Conservation (phyloP, 2,329 filamentous ascomycete genomes). For the Pseudogymnoascus sp. region DNA sequence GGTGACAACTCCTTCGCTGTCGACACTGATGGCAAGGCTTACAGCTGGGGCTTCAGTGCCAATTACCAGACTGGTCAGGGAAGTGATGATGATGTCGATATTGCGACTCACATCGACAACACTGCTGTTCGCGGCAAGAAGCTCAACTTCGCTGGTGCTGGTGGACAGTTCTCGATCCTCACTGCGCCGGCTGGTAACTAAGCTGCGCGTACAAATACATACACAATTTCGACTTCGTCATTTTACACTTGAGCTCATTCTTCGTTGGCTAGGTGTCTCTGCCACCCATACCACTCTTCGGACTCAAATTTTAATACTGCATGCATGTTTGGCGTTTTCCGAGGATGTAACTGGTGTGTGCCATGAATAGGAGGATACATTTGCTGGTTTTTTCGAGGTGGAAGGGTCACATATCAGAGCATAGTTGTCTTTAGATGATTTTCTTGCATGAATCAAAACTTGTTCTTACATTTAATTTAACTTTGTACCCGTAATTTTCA, state of each 20-base stretch:
- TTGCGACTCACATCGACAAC: constrained; percentile 77
- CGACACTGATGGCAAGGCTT: constrained; percentile 61
- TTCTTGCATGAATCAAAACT: constrained; percentile 8
- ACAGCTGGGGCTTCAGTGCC: constrained; percentile 73
- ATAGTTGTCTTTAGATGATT: background rate
- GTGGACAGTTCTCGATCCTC: constrained; percentile 75
- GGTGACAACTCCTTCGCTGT: constrained; percentile 71
- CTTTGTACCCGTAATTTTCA: constrained; percentile 8
- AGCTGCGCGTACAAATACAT: background rate
- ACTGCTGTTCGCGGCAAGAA: constrained; percentile 70
- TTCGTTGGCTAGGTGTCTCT: background rate
- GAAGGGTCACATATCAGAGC: background rate
- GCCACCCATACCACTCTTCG: background rate
- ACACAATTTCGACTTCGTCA: background rate
- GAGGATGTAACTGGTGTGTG: constrained; percentile 3
- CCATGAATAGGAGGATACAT: constrained; percentile 6
- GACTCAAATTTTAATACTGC: background rate
- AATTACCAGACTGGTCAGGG: constrained; percentile 78
- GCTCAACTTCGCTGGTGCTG: constrained; percentile 74
- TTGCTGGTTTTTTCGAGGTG: constrained; percentile 3
- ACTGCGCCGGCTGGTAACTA: constrained; percentile 34
- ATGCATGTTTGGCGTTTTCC: constrained; percentile 12
- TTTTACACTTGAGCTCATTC: background rate
- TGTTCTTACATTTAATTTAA: constrained; percentile 8
- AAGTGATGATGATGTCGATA: constrained; percentile 69